Percentiles rank a stretch among this genome's conserved stretches.
Evolutionary conservation across 2,329 filamentous ascomycete genomes (phyloP).

Genomic region (Xylogone sp.): DNA sequence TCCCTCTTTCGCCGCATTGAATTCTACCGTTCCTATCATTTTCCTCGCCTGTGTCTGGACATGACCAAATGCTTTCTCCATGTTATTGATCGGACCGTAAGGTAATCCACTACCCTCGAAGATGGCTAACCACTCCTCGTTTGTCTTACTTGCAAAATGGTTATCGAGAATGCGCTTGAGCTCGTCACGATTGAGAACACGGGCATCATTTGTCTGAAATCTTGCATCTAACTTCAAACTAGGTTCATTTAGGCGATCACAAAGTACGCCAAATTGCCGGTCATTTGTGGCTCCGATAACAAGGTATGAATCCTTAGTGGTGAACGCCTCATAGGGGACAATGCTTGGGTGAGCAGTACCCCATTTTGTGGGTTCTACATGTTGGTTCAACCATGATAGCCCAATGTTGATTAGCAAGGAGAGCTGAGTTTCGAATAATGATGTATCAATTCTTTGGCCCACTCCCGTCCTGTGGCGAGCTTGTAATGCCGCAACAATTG

Average conservation of each 20-base stretch:
- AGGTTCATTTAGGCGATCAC: slow-evolving; percentile 19
- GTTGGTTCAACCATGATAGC: slow-evolving; percentile 33
- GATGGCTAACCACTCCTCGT: slow-evolving; percentile 34
- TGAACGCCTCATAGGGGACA: slow-evolving; percentile 42
- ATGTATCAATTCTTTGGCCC: slow-evolving; percentile 40
- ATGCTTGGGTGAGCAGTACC: slow-evolving; percentile 43
- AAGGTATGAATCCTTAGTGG: slow-evolving; percentile 30
- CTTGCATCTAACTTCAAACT: slow-evolving; percentile 22
- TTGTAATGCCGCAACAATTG: slow-evolving; percentile 38
- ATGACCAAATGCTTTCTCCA: slow-evolving; percentile 39
- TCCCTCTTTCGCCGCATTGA: slow-evolving; percentile 19
- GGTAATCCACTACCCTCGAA: slow-evolving; percentile 41
- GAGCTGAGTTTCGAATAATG: slow-evolving; percentile 41
- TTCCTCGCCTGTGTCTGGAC: slow-evolving; percentile 36
- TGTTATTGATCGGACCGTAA: slow-evolving; percentile 42
- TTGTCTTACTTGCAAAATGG: slow-evolving; percentile 32
- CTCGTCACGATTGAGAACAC: slow-evolving; percentile 33
- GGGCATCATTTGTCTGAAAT: slow-evolving; percentile 28
- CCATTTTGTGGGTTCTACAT: slow-evolving; percentile 37
- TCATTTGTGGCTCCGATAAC: slow-evolving; percentile 33
- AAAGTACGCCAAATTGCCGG: slow-evolving; percentile 30
- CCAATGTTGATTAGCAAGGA: slow-evolving; percentile 38
- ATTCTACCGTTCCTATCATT: slow-evolving; percentile 30
- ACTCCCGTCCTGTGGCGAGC: slow-evolving; percentile 32
- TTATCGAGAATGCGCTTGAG: slow-evolving; percentile 32